Base-by-base conservation (phyloP, 805 yeast genomes). In the Saturnispora silvae region DNA sequence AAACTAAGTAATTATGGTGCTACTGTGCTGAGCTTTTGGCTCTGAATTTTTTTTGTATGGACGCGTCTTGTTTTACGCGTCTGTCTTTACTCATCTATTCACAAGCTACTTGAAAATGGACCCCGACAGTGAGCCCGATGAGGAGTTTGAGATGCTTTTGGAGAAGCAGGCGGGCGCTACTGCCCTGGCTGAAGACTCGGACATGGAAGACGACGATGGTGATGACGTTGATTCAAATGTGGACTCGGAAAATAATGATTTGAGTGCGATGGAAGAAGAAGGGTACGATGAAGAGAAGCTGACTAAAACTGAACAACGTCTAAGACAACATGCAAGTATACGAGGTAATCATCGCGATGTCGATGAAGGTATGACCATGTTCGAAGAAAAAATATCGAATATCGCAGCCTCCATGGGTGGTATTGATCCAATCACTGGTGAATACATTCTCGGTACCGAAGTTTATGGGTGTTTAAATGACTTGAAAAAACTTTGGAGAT, bases 391-490 rank as follows among this genome's bases (percentile, higher is more conserved):
- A 70, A 44, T 83, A 92, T 0, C 85, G 84, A 56, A 79, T 89
- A 23, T 71, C 87, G 11, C 75, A 83, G 30, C 65, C 87, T 28
- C 97, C 0, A 66, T 89, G 3, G 98, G 98, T 37, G 97, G 96
- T 2, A 71, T 78, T 1, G 96, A 87, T 57, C 72, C 78, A 33
- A 59, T 78, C 4, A 34, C 48, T 11, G 44, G 53, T 3, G 54
- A 58, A 2, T 92, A 92, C 51, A 74, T 72, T 42, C 67, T 87
- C 3, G 97, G 97, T 9, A 85, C 80, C 41, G 96, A 89, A 51
- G 94, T 94, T 2, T 55, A 73, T 38, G 86, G 86, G 1, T 85
- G 96, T 58, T 59, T 92, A 23, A 79, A 81, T 47, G 98, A 92
- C 87, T 83, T 32, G 97, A 89, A 56, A 92, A 83, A 40, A 11